Evolutionary conservation across 768 basidiomycete genomes (phyloP).

Genomic region (Pulveroboletus sp.): DNA sequence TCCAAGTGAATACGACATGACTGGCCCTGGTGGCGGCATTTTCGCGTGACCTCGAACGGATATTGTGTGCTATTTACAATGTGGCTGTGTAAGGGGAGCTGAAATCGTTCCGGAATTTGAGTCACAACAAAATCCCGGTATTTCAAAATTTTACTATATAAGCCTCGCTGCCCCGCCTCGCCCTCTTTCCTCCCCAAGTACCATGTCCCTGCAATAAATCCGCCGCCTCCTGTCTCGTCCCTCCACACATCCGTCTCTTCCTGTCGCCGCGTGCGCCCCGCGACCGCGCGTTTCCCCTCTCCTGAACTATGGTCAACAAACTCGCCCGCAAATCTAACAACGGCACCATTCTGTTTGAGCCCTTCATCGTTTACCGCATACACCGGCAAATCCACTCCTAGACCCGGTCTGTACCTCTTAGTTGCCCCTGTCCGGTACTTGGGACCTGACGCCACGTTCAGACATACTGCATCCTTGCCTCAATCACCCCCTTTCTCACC

Average conservation of each 20-base stretch:
- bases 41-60: constrained; percentile 23
- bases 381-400: constrained; percentile 41
- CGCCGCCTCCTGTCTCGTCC: constrained; percentile 8
- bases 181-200: constrained; percentile 26
- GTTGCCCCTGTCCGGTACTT: too few species aligned
- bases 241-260: constrained; percentile 2
- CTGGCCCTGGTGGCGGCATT: constrained; percentile 16
- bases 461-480: constrained; percentile 12
- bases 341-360: constrained; percentile 85
- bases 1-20: neutral
- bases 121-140: constrained; percentile 31
- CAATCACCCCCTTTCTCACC: constrained; percentile 8
- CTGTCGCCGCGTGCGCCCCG: constrained; percentile 22
- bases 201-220: constrained; percentile 37
- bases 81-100: constrained; percentile 31
- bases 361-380: constrained; percentile 86
- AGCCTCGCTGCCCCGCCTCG: constrained; percentile 27
- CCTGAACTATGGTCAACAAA: constrained; percentile 80
- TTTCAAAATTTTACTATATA: constrained; percentile 45
- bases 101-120: constrained; percentile 32
- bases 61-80: constrained; percentile 22
- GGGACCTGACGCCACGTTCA: constrained; percentile 11
- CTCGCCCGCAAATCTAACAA: constrained; percentile 75
- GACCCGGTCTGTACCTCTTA: constrained; percentile 19
- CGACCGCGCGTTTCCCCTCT: constrained; percentile 27